A percentile compares a stretch with the other conserved stretches of the same genome.
phyloP scores from a whole-genome alignment of 306 rosid species.

The Cyamopsis tetragonoloba region DNA sequence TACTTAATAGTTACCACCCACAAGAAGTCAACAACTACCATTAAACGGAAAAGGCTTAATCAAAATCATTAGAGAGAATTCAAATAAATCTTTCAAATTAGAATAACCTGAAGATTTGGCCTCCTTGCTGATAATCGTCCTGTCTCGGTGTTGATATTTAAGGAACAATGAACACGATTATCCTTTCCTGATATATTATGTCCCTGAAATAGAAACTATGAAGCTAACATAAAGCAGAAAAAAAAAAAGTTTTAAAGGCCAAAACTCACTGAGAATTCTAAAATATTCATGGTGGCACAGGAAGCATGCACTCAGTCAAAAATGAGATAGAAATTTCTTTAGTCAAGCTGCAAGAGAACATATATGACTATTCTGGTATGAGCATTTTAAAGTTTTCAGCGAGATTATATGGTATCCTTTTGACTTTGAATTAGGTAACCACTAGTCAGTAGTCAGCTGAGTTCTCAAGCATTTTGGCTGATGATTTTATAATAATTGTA shows the following conservation, averaged over 20 bases:
- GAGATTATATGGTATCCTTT: neutral
- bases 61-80: neutral
- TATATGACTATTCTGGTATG: neutral
- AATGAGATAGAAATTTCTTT: neutral
- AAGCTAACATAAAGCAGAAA: neutral
- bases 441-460: neutral
- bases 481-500: neutral
- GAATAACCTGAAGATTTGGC: constrained; percentile 87
- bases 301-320: constrained; percentile 1
- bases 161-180: constrained; percentile 82
- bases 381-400: neutral
- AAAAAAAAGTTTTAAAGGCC: neutral
- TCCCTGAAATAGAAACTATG: constrained; percentile 52
- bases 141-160: constrained; percentile 88
- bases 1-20: neutral
- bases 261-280: neutral
- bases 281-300: neutral
- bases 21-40: constrained; percentile 6
- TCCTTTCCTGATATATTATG: constrained; percentile 80
- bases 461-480: neutral
- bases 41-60: constrained; percentile 18
- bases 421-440: too few relatives aligned
- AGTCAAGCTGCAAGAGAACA: neutral
- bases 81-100: constrained; percentile 9
- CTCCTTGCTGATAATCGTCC: constrained; percentile 96